Base-by-base conservation (phyloP, 208 protist species). In the Strigomonas oncopelti region DNA sequence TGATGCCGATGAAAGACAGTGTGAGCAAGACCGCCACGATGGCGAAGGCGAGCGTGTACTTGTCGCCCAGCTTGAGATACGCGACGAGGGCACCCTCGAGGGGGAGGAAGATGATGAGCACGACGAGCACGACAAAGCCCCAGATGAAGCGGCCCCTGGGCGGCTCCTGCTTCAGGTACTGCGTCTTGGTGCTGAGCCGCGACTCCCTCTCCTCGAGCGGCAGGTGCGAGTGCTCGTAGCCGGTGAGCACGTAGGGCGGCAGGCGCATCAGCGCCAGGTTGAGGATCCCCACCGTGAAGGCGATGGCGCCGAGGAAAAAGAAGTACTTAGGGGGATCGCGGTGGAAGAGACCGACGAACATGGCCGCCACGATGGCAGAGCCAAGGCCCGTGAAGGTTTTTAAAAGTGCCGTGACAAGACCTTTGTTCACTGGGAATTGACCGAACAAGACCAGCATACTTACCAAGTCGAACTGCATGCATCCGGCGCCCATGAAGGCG, bases 341-440 rank as follows among this genome's bases (percentile, higher is more conserved):
- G 56, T 53, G 28, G 55, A 84, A 84, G 68, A 80, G 82, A 7
- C 67, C 80, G 24, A 80, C 29, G 54, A 80, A 69, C 60, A 81
- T 80, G 24, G 66, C 66, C 28, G 72, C 80, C 18, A 85, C 27
- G 57, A 85, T 75, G n/a, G 75, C 76, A 28, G 67, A 74, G 28
- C 80, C 80, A 27, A 85, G 75, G 32, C 80, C 80, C 25, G 65
- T 78, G 72, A 82, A 81, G 48, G 75, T 81, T 51, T 85, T 85
- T 32, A 78, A 59, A 16, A 85, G 61, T 8, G 70, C 80, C 18
- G 77, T 71, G 24, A 85, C 80, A 32, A 67, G 31, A 1, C 80
- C 80, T 20, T 67, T 48, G 56, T 73, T 34, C 5, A 56, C 61
- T 22, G 80, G 80, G 57, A 85, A 85, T 63, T 80, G 65, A 16